Conservation (phyloP, 2,329 filamentous ascomycete genomes). For the Talaromyces sp. region DNA sequence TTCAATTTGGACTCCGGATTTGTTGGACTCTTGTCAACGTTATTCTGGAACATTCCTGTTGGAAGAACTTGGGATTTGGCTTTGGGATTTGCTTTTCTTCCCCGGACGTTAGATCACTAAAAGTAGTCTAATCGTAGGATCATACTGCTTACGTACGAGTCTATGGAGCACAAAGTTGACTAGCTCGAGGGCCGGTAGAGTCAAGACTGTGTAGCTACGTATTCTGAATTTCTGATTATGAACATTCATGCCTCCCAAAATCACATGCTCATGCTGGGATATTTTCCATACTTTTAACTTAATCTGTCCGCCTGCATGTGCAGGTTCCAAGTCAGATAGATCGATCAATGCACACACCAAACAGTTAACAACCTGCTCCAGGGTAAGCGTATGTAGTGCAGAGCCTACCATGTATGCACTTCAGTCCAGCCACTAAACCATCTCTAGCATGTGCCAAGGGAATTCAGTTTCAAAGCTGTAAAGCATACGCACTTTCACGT, state of each 20-base stretch:
- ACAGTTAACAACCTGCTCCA: background rate
- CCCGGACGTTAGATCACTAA: constrained; percentile 1
- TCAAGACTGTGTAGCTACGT: background rate
- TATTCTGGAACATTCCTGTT: constrained; percentile 4
- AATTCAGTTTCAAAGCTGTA: background rate
- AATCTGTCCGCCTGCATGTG: background rate
- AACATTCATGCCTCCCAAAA: background rate
- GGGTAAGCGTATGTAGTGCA: background rate
- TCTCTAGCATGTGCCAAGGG: background rate
- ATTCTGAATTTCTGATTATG: background rate
- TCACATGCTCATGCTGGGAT: constrained; percentile 2
- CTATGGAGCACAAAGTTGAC: background rate
- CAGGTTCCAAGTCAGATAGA: background rate
- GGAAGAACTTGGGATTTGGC: no score
- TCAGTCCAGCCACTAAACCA: background rate
- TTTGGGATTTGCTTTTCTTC: constrained; percentile 4
- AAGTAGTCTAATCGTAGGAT: background rate
- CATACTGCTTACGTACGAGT: background rate
- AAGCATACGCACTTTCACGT: constrained; percentile 1
- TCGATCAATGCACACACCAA: background rate
- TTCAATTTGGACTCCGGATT: background rate
- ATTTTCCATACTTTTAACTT: background rate
- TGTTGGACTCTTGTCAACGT: background rate
- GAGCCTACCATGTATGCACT: background rate
- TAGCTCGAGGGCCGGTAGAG: background rate